Evolutionary conservation across 2,329 filamentous ascomycete genomes (phyloP), one percentile per base, ranked within the genome.

Genomic region (Cadophora malorum): DNA sequence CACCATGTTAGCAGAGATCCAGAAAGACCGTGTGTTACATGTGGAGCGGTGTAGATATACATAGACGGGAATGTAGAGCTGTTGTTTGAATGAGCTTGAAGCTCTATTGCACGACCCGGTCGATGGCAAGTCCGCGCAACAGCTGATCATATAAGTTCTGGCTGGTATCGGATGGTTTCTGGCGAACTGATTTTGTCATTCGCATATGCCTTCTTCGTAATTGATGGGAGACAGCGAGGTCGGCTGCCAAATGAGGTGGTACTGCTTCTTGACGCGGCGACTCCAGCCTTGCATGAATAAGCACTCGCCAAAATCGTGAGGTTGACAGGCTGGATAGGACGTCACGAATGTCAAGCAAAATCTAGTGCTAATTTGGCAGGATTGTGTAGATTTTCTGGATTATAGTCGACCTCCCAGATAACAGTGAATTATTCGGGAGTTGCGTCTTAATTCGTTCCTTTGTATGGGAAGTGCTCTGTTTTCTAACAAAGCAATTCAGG

Each of bases 1-100:
- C 53, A 70, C 64, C n/a, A 12, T 47, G 55, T 74, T 65, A 74
- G 69, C 63, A 70, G n/a, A 62, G 45, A 45, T 31, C 53, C 33
- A 35, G 31, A 41, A 28, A 12, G 9, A 25, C 64, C 19, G 25
- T 56, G 67, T 70, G 53, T 49, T 63, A 68, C 61, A 55, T 65
- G 23, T n/a, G 66, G 35, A 62, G 25, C 31, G 49, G 53, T 56
- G 53, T 25, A 58, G 38, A 53, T 50, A 16, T 71, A 71, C 69
- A 58, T 70, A n/a, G 28, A 65, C 41, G 23, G 69, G 60, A 65
- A 66, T 63, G 63, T 58, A 68, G 55, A 64, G 66, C 52, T 63
- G 23, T 23, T 41, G 41, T 56, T 63, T 45, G 35, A 52, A 61
- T 64, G 64, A 63, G 66, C 52, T 66, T 31, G 41, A 59, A 61